Evolutionary conservation across 148 eudicot genomes (phyloP), one percentile per base, ranked within the genome.

Genomic region (Heliosperma pusillum): DNA sequence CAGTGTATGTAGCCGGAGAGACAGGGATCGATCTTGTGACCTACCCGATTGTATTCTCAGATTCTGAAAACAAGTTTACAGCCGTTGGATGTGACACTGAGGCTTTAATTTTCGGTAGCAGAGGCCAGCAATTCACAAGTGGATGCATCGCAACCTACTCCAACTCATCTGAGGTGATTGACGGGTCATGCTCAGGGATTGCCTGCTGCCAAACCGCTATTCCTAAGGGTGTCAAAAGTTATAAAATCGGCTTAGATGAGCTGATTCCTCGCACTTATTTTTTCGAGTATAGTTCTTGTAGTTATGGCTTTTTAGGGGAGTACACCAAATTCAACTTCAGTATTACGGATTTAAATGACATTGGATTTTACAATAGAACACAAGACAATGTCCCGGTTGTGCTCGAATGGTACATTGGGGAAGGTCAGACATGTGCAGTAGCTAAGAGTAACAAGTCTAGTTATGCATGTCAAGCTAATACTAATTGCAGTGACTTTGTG

Each of bases 201-300:
- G 90, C 88, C 25, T 89, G 92, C 57, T 85, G 92, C 73, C 88
- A 87, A 79, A 82, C 83, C 2, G 66, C 83, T 1, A 71, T 89
- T 12, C 87, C 88, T 3, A 83, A 75, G 66, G 89, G 88, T 62
- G 73, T 36, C 9, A 36, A 36, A 36, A 36, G 42, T 36, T 36
- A 36, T 15, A 0, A 0, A 59, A 59, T 59, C 22, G 10, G 8
- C 0, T 6, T 76, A n/a, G 9, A 0, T 0, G 3, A 7, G 60
- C 10, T 24, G 0, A 0, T 4, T 0, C 2, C 52, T 9, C 1
- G 0, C 0, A 0, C 20, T 77, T 0, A 25, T 0, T 67, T 85
- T 0, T 75, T 71, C 36, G 30, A 74, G 0, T 86, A 82, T 36
- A 58, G 83, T 61, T 86, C 81, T 52, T 89, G 92, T 56, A 76